These are phyloP conservation scores for Heteromeles arbutifolia DNA, from an alignment of 306 rosid genomes.

Conservation along the genomic window DNA sequence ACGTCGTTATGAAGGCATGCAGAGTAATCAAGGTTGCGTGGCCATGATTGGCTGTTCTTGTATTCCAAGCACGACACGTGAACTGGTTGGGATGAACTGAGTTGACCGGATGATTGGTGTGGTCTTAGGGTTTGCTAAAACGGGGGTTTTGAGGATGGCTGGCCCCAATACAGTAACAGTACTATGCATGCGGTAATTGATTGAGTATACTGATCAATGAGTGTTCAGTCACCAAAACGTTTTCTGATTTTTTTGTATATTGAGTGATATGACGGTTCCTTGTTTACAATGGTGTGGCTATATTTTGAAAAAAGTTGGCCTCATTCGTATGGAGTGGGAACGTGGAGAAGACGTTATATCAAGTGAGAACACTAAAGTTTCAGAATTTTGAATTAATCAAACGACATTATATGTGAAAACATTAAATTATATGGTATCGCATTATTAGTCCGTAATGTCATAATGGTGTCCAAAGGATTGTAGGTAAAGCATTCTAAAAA, in stretches of 20 bases:
- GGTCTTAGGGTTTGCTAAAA: not conserved
- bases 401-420: too few species aligned
- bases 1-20: not conserved
- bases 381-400: too few species aligned
- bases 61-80: not conserved
- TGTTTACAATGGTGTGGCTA: not conserved
- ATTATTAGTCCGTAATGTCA: too few species aligned
- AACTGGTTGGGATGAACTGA: not conserved
- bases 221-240: not conserved
- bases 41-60: not conserved
- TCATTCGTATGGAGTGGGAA: not conserved
- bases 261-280: not conserved
- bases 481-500: too few species aligned
- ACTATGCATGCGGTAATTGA: not conserved
- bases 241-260: not conserved
- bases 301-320: not conserved
- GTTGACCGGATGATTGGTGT: not conserved
- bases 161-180: not conserved
- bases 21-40: not conserved
- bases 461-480: too few species aligned
- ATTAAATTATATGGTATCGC: too few species aligned
- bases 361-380: too few species aligned
- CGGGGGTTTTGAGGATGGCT: not conserved
- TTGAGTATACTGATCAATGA: not conserved
- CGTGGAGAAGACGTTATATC: not conserved